A percentile compares a stretch with the other conserved stretches of the same genome.
Evolutionary conservation across 1,284 basidiomycete genomes (phyloP).

Genomic region (Puccinia hordei): DNA sequence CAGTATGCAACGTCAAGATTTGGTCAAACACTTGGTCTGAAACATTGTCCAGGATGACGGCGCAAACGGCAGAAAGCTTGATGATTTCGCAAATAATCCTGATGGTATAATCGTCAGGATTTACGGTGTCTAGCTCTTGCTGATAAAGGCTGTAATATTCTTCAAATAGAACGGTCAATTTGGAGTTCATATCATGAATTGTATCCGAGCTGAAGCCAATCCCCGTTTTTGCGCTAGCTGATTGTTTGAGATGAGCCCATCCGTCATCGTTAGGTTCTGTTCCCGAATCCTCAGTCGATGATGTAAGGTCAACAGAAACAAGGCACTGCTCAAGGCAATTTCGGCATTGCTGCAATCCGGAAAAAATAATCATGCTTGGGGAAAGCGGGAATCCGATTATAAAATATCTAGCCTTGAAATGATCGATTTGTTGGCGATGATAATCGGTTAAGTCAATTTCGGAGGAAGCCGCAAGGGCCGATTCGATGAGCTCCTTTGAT

Average conservation of each 20-base stretch:
- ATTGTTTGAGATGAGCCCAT: slow-evolving; percentile 24
- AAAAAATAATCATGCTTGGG: slow-evolving; percentile 33
- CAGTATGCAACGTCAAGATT: slow-evolving; percentile 38
- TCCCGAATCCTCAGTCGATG: slow-evolving; percentile 10
- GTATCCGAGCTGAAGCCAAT: slow-evolving; percentile 10
- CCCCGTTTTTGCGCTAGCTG: slow-evolving; percentile 26
- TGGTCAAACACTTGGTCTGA: slow-evolving; percentile 25
- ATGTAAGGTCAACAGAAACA: slow-evolving; percentile 8
- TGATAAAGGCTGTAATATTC: slow-evolving; percentile 38
- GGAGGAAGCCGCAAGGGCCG: slow-evolving; percentile 24
- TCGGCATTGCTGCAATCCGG: slow-evolving; percentile 36
- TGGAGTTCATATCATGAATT: slow-evolving; percentile 19
- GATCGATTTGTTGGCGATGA: slow-evolving; percentile 38
- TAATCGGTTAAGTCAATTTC: slow-evolving; percentile 24
- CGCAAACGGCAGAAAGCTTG: slow-evolving; percentile 32
- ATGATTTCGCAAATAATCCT: slow-evolving; percentile 47
- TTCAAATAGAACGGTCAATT: slow-evolving; percentile 30
- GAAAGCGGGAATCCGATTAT: slow-evolving; percentile 22
- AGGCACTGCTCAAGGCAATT: slow-evolving; percentile 43
- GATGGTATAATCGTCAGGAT: slow-evolving; percentile 23
- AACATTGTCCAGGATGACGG: slow-evolving; percentile 32
- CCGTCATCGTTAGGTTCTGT: slow-evolving; percentile 16
- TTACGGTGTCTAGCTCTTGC: slow-evolving; percentile 14
- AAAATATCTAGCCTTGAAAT: slow-evolving; percentile 46
- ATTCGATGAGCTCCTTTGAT: slow-evolving; percentile 6